Evolutionary conservation across 1,284 basidiomycete genomes (phyloP), one percentile per base, ranked within the genome.

Genomic region (Cutaneotrichosporon curvatum): DNA sequence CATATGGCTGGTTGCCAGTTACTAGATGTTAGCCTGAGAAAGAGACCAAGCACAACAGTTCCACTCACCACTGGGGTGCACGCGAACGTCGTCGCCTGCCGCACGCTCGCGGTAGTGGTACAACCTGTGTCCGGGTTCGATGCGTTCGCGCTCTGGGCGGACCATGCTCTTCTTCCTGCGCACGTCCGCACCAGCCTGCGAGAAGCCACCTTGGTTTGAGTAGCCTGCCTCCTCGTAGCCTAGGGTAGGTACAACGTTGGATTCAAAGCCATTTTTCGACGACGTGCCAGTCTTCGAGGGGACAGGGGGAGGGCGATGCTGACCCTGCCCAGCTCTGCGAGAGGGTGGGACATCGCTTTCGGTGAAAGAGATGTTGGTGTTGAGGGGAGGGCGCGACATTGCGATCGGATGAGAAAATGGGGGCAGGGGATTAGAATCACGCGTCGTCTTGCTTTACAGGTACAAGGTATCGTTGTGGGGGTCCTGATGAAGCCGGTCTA

Each of bases 61-160:
- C 2, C 4, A 80, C 86, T 62, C 61, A 90, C 87, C 78, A 41
- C 85, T 88, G 18, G 88, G 84, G 66, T 83, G 75, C 16, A 90
- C 79, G 47, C 81, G 81, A 48, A 82, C 76, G 66, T 84, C 82
- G 68, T 89, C 78, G 64, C 87, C 82, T 18, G 85, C 84, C 14
- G 88, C 87, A 71, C 87, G 90, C 56, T 80, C 84, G 44, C 90
- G 83, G 73, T 98, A 98, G 74, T 97, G 86, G 83, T 86, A 98
- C 59, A 94, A 83, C 36, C 91, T 80, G 75, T 97, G 91, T 40
- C 82, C 83, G 9, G 92, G 91, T 65, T 96, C 92, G 62, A 97
- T 89, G 76, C 94, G 87, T 76, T 96, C 94, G 53, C 94, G 78
- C 71, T 98, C 94, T 8, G 95, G 94, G 47, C 81, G 78, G 45